Percentiles rank a stretch among this genome's conserved stretches.
Conservation (phyloP, 805 yeast species). For the Jamesozyma rosinii region DNA sequence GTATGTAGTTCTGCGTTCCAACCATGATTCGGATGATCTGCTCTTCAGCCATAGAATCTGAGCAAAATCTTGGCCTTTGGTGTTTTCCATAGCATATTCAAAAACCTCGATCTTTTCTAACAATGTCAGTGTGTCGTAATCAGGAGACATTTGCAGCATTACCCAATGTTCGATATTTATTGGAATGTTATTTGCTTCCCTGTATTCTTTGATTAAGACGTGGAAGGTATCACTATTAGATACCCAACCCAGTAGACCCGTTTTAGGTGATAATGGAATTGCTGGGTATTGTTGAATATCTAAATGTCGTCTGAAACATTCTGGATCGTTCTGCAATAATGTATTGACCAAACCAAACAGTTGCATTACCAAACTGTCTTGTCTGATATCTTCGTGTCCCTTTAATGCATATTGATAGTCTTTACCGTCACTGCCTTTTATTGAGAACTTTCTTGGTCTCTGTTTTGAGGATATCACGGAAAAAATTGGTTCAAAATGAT, state of each 20-base stretch:
- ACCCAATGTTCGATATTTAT: slow-evolving; percentile 89
- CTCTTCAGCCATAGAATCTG: slow-evolving; percentile 94
- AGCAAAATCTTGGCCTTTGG: slow-evolving; percentile 92
- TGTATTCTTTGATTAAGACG: slow-evolving; percentile 79
- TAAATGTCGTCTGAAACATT: slow-evolving; percentile 90
- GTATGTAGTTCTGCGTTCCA: slow-evolving; percentile 91
- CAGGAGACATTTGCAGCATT: slow-evolving; percentile 95
- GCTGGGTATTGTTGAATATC: slow-evolving; percentile 89
- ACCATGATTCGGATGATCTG: slow-evolving; percentile 93
- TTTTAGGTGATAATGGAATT: slow-evolving; percentile 90
- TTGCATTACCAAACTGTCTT: slow-evolving; percentile 96
- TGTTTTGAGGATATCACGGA: slow-evolving; percentile 90
- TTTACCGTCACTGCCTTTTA: slow-evolving; percentile 86
- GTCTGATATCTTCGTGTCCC: slow-evolving; percentile 97
- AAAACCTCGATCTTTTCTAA: slow-evolving; percentile 93
- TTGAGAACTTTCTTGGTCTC: slow-evolving; percentile 77
- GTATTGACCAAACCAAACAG: slow-evolving; percentile 92
- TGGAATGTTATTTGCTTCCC: slow-evolving; percentile 83
- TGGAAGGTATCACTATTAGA: slow-evolving; percentile 96
- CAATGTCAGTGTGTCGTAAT: slow-evolving; percentile 80
- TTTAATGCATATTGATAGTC: slow-evolving; percentile 74
- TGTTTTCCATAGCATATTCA: slow-evolving; percentile 88
- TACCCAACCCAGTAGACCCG: slow-evolving; percentile 96
- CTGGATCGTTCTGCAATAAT: slow-evolving; percentile 78
- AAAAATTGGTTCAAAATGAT: slow-evolving; percentile 70